Evolutionary conservation across 805 yeast species (phyloP), one percentile per base, ranked within the genome.

Genomic region (Sungouiella blattae): DNA sequence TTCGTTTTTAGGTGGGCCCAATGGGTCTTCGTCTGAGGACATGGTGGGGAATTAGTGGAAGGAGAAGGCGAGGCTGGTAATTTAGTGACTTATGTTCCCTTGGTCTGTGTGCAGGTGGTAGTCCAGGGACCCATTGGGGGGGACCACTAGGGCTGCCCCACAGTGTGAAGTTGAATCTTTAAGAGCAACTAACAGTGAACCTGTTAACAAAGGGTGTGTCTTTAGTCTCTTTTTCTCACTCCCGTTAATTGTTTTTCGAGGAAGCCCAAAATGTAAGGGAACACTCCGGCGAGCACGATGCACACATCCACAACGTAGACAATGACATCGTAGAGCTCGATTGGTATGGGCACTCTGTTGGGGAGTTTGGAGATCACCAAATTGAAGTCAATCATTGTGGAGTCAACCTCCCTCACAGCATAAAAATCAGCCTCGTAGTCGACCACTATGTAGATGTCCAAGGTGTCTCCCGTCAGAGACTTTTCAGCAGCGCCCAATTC

Each of bases 21-120:
- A 59, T 30, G 80, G 80, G 50, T 74, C 75, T 48, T 67, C 73
- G 41, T 55, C 57, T 25, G 52, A 47, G 15, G 67, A 58, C 66
- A 62, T 64, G 13, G 23, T 14, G 26, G n/a, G n/a, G n/a, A n/a
- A n/a, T n/a, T n/a, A n/a, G n/a, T n/a, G n/a, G n/a, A n/a, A n/a
- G n/a, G n/a, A n/a, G n/a, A n/a, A n/a, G n/a, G n/a, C n/a, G n/a
- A n/a, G n/a, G n/a, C n/a, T n/a, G n/a, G n/a, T n/a, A n/a, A n/a
- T n/a, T n/a, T n/a, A n/a, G n/a, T n/a, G n/a, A n/a, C n/a, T n/a
- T n/a, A n/a, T n/a, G n/a, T n/a, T n/a, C n/a, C n/a, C n/a, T n/a
- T n/a, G n/a, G n/a, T n/a, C n/a, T n/a, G n/a, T n/a, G n/a, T n/a
- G n/a, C n/a, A n/a, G n/a, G n/a, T n/a, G n/a, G n/a, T n/a, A n/a